Evolutionary conservation across 2,329 filamentous ascomycete species (phyloP), one percentile per base, ranked within the genome.

Genomic region (Aureobasidium leucospermi): DNA sequence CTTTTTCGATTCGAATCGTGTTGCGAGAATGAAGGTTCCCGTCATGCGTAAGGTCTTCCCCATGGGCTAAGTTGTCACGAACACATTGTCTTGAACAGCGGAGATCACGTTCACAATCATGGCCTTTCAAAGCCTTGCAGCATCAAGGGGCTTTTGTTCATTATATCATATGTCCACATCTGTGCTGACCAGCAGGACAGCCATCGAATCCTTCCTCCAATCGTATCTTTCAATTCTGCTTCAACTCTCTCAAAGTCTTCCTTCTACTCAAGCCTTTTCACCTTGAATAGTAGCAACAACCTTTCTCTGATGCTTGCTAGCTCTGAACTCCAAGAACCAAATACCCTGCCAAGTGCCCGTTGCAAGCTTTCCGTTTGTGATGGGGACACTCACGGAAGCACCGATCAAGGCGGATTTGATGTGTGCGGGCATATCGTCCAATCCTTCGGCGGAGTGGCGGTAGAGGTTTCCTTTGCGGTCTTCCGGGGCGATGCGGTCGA

Each of bases 341-440:
- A 97, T 93, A 0, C 94, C 85, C 85, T 94, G 89, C 89, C 89
- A 93, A 15, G 84, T 86, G 1, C 84, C 84, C 15, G 80, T 83
- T 9, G 78, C 86, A 70, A 97, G 73, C 66, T 83, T 85, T 41
- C 94, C 94, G 69, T 97, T 85, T 62, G 83, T 87, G 72, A 99
- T 96, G 1, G 94, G 94, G 61, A 99, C 88, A 6, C 86, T 93
- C 2, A 97, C 85, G 66, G 88, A 96, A 4, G 92, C 90, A 13
- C 94, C 94, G 32, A 97, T 81, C 52, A 99, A 77, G 0, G 90
- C 88, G 60, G 87, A 90, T 76, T 99, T 99, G 73, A 99, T 87
- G 74, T 99, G 94, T 61, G 91, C 92, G 84, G 94, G 94, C 90
- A 97, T 96, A 74, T 97, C 94, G 76, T 99, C 94, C 55, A 69